These are phyloP conservation scores for Leccinum boreale DNA, from an alignment of 768 basidiomycete species.

Conservation along the genomic window DNA sequence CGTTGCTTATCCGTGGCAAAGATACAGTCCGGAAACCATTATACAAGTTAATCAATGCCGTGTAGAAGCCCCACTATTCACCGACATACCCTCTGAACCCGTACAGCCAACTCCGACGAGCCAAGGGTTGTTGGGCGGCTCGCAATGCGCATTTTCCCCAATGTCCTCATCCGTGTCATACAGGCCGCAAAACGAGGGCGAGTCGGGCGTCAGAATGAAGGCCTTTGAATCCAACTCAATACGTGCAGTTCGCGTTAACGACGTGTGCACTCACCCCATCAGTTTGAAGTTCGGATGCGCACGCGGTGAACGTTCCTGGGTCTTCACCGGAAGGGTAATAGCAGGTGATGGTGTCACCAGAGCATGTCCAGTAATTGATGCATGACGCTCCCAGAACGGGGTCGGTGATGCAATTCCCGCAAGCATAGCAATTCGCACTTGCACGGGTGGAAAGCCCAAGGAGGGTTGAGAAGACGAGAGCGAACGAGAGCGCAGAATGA, in stretches of 20 bases:
- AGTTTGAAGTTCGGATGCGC: neutral
- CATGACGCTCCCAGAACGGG: neutral
- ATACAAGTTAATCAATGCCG: too few species aligned
- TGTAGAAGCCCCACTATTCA: neutral
- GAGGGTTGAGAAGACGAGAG: neutral
- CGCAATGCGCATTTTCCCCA: neutral
- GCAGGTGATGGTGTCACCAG: neutral
- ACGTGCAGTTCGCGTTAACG: neutral
- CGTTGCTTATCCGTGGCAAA: too few species aligned
- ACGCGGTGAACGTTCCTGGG: neutral
- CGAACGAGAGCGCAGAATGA: neutral
- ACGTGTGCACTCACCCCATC: neutral
- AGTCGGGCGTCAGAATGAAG: neutral
- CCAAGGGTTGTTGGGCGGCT: constrained; percentile 2
- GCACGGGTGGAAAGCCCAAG: constrained; percentile 1
- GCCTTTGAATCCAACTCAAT: neutral
- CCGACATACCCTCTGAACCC: neutral
- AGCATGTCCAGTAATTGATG: constrained; percentile 8
- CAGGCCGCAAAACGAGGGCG: neutral
- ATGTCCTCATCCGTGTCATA: neutral
- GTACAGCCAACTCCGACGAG: neutral
- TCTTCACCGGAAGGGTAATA: constrained; percentile 1
- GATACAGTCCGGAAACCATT: neutral
- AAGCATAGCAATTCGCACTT: neutral
- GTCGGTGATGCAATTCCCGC: neutral